Evolutionary conservation across 129 eudicot species (phyloP).

Genomic region (Gnaphalium uliginosum): DNA sequence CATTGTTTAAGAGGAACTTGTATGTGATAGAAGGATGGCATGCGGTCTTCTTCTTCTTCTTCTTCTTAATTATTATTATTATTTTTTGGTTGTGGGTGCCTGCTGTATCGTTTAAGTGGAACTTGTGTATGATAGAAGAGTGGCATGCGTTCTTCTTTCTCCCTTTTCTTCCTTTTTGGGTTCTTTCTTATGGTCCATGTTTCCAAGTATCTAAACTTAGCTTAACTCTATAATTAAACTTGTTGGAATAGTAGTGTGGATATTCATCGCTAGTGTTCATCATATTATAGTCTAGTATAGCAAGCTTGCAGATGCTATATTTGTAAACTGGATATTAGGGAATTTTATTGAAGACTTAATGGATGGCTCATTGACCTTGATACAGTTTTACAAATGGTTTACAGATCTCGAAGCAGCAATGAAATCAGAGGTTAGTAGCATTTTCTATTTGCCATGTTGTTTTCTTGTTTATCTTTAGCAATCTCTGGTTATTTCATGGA

Average conservation of each 20-base stretch:
- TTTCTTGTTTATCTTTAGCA: slow-evolving; percentile 20
- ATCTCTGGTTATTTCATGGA: slow-evolving; percentile 12
- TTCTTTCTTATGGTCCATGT: slow-evolving; percentile 1
- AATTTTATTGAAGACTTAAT: slow-evolving; percentile 23
- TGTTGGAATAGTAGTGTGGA: slow-evolving; percentile 13
- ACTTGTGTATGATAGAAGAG: not conserved
- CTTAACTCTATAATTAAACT: not conserved
- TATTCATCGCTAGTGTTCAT: not conserved
- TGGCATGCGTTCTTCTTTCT: too few relatives aligned
- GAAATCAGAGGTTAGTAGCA: slow-evolving; percentile 91
- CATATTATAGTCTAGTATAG: slow-evolving; percentile 10
- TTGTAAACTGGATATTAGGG: slow-evolving; percentile 25
- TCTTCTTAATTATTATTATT: too few relatives aligned
- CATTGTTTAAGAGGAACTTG: not conserved
- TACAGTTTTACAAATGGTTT: slow-evolving; percentile 98
- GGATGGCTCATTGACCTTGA: slow-evolving; percentile 34
- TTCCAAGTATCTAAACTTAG: slow-evolving; percentile 1
- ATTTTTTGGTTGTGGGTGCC: not conserved
- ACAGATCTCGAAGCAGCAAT: slow-evolving; percentile 96
- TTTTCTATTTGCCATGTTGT: slow-evolving; percentile 15
- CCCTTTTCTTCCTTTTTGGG: not conserved
- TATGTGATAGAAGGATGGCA: not conserved
- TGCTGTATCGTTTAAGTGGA: not conserved
- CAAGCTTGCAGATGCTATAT: slow-evolving; percentile 10
- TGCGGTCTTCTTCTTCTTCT: too few relatives aligned